Evolutionary conservation across 345 rosid genomes (phyloP).

Genomic region (Turnera subulata): DNA sequence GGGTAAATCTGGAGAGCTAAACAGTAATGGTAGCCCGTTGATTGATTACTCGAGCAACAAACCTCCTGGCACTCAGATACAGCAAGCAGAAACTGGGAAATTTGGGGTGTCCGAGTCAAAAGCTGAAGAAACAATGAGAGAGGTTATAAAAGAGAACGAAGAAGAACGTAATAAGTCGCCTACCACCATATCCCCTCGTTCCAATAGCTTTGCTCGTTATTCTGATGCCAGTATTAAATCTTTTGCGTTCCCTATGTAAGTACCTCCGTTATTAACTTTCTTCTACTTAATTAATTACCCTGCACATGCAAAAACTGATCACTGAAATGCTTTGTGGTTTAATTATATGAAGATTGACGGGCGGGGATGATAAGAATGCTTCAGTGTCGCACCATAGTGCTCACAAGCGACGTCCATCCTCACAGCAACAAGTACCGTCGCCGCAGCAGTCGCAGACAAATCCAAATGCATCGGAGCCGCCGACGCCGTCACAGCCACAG

Average conservation of each 20-base stretch:
- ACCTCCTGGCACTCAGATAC: constrained; percentile 11
- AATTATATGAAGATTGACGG: constrained; percentile 38
- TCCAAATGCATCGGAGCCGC: constrained; percentile 9
- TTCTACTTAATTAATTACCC: background rate
- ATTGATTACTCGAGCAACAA: constrained; percentile 22
- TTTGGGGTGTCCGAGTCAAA: constrained; percentile 44
- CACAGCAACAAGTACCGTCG: background rate
- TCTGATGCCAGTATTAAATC: constrained; percentile 52
- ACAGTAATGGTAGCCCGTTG: constrained; percentile 20
- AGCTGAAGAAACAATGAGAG: constrained; percentile 55
- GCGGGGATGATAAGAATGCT: constrained; percentile 35
- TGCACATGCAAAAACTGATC: background rate
- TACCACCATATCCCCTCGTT: background rate
- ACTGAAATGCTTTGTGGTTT: background rate
- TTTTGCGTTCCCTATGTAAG: constrained; percentile 88
- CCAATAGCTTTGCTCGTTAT: constrained; percentile 27
- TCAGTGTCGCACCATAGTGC: constrained; percentile 3
- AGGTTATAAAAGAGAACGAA: constrained; percentile 46
- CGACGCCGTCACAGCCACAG: constrained; percentile 4
- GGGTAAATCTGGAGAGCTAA: constrained; percentile 56
- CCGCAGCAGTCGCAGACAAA: constrained; percentile 18
- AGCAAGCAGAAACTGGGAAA: constrained; percentile 16
- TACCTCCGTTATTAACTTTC: background rate
- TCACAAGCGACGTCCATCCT: background rate
- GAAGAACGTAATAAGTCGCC: constrained; percentile 13